Conservation (phyloP, 148 eudicot species). For the Pharnaceum exiguum region DNA sequence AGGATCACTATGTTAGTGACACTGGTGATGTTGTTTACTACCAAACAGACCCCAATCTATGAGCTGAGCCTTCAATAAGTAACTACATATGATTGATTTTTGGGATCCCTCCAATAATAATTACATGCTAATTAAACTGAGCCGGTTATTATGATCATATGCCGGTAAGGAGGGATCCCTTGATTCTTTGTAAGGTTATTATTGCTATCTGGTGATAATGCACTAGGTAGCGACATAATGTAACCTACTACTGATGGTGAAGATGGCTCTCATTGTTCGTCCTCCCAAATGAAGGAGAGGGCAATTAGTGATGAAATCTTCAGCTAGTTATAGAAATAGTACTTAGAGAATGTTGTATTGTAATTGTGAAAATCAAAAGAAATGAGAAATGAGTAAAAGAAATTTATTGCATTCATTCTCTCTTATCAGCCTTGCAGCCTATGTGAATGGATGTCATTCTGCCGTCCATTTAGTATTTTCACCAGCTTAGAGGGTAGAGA, state of each 20-base stretch:
- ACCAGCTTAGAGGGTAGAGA: too few relatives aligned
- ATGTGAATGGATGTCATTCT: too few relatives aligned
- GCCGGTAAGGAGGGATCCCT: background rate
- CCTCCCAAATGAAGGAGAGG: background rate
- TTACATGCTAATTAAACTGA: background rate
- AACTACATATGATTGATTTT: conserved; percentile 7
- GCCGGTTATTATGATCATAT: background rate
- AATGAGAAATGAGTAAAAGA: too few relatives aligned
- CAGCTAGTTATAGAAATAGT: background rate
- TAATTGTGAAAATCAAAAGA: background rate
- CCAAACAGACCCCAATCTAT: conserved; percentile 46
- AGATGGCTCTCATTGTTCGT: background rate
- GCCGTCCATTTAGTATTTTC: too few relatives aligned
- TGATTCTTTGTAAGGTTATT: background rate
- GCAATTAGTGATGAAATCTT: background rate
- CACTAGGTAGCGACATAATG: too few relatives aligned
- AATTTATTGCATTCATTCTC: too few relatives aligned
- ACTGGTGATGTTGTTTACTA: conserved; percentile 65
- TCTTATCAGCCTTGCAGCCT: too few relatives aligned
- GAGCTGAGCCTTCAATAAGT: background rate
- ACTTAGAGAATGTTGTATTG: background rate
- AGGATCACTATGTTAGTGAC: conserved; percentile 77
- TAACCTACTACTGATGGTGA: background rate
- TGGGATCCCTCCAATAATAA: conserved; percentile 9
- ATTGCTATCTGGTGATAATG: background rate